Evolutionary conservation across 352 stramenopile species (phyloP), one percentile per base, ranked within the genome.

Genomic region (Peronospora farinosa): DNA sequence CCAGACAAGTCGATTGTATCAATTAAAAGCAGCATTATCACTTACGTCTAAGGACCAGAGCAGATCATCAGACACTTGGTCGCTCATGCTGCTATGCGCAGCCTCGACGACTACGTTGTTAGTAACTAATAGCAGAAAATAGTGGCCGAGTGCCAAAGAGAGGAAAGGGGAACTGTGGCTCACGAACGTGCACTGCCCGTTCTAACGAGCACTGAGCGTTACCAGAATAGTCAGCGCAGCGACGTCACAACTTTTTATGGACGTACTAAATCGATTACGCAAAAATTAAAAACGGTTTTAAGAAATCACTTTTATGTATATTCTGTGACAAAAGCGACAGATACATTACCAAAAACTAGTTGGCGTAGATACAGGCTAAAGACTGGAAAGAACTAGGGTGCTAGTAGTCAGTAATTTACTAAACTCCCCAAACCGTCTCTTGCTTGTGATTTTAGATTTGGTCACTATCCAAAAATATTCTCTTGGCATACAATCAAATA

Each of bases 21-120:
- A 27, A 7, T 27, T 4, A 27, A 4, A 27, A 27, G 23, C 23
- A 27, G 23, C 23, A 7, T 27, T 5, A 15, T 23, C 15, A 49
- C 47, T 57, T 64, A 89, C 78, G 51, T 89, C 78, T 43, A 87
- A 60, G 32, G 78, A 81, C 58, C 73, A 80, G 46, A 86, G 63
- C 42, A 83, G 63, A 47, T 86, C 78, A 52, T 89, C 78, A 19
- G 72, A 78, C 51, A 89, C 54, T 33, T 72, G 69, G 46, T 86
- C 71, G 44, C 60, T 65, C 63, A 79, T 80, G 38, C 31, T 66
- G 47, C 44, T 50, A 28, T 44, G 16, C 28, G 4, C 25, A 37
- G 23, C 33, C 9, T 15, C 33, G 19, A 52, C 40, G 27, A 46
- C 30, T 52, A 30, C 16, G 28, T 11, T n/a, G 23, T 25, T 44